Evolutionary conservation across 345 rosid species (phyloP), one percentile per base, ranked within the genome.

Genomic region (Gossypium raimondii): DNA sequence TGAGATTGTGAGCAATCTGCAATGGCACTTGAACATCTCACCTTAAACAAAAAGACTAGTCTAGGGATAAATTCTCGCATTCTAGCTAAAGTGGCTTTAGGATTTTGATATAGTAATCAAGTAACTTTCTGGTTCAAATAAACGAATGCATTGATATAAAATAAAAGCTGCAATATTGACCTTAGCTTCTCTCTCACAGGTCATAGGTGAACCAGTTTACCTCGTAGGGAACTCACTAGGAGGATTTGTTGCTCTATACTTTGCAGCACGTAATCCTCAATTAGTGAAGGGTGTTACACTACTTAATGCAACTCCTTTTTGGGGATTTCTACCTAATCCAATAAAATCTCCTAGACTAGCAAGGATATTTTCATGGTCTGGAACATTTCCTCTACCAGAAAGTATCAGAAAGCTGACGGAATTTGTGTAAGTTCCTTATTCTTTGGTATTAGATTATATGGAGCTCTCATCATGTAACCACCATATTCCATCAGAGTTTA

Each of bases 281-380:
- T 78, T 92, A 78, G 97, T 94, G 80, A 91, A 91, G 77, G 98
- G 98, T 65, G 88, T 92, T 52, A 92, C 95, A 1, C 80, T 92
- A 84, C 92, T 94, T 14, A 94, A 94, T 64, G 97, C 98, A 8
- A 92, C 98, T 60, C 98, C 97, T 17, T 92, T 92, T 78, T 92
- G 97, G 98, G 98, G 98, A 48, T 88, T 94, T 79, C 84, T 90
- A 44, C 97, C 98, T 9, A 94, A 92, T 83, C 95, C 95, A 47
- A 29, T 79, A 75, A 87, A 80, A 78, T 92, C 89, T 60, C 98
- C 98, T 18, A 55, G 65, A 77, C 78, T 92, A 67, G 90, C 98
- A 58, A 85, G 85, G 70, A 41, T 92, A 55, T 89, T 92, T 81
- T 92, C 92, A 58, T 91, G 97, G 97, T 84, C 93, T 7, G 97